Base-by-base conservation (phyloP, 2,329 filamentous ascomycete species). In the Calonectria multiphialidica region DNA sequence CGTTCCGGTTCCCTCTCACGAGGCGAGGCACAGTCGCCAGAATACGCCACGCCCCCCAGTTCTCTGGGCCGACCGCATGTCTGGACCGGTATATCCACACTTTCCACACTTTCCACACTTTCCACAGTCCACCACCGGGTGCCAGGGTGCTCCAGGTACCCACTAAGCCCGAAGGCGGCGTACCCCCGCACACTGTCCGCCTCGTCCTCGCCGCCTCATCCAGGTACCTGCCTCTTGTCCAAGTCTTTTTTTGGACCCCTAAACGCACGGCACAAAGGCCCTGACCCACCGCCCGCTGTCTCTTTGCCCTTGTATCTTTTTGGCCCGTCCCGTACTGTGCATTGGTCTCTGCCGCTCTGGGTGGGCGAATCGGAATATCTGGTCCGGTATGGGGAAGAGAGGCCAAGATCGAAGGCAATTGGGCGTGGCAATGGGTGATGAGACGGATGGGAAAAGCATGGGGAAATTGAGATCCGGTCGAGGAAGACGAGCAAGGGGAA, bases 111-210 rank as follows among this genome's bases (percentile, higher is more conserved):
- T n/a, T n/a, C n/a, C n/a, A n/a, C n/a, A n/a, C n/a, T n/a, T n/a
- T n/a, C n/a, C n/a, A 37, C 30, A 33, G 47, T 23, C n/a, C 33
- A 53, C 49, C 47, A 30, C 62, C 62, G 25, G 23, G 18, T 23
- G 23, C 47, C 49, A 33, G 28, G 37, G 64, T 40, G 33, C 57
- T 42, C 37, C 37, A 55, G 55, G 55, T 44, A n/a, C n/a, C 57
- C 25, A 35, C 40, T 30, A 37, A 3, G 23, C 23, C 57, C 21
- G 28, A 42, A 25, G 47, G 49, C n/a, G 37, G 30, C 30, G 44
- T 16, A 42, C 64, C 69, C 66, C 66, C 70, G 61, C 70, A 72
- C 66, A 72, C 66, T 72, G 66, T 69, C 44, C 62, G 70, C 66
- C 70, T 72, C 66, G 66, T 66, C 28, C 61, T 66, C 64, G 65